These are phyloP conservation scores for Candida dajiaensis DNA, from an alignment of 805 yeast species.

Conservation along the genomic window DNA sequence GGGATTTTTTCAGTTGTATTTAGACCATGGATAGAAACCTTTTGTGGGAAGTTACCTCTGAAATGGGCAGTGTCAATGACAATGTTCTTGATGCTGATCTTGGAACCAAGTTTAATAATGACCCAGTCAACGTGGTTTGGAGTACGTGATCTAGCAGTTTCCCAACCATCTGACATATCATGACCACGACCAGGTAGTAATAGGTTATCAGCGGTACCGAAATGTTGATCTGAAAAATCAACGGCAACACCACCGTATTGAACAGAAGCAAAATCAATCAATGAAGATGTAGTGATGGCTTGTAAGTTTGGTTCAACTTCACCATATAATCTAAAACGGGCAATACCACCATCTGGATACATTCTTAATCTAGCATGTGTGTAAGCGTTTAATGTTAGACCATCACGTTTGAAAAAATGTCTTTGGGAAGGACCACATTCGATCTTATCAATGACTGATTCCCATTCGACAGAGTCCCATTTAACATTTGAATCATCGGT, in stretches of 20 bases:
- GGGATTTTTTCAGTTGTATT: constrained; percentile 31
- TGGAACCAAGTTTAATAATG: constrained; percentile 69
- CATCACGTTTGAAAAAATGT: constrained; percentile 68
- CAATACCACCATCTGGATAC: constrained; percentile 99
- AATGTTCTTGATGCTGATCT: constrained; percentile 48
- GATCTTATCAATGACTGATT: constrained; percentile 52
- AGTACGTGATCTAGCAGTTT: constrained; percentile 80
- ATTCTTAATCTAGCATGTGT: constrained; percentile 80
- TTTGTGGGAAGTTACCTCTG: constrained; percentile 93
- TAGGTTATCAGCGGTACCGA: constrained; percentile 86
- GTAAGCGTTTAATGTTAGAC: constrained; percentile 53
- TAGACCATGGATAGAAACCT: constrained; percentile 62
- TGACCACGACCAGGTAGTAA: constrained; percentile 90
- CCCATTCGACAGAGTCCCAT: constrained; percentile 45
- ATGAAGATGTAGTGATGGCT: constrained; percentile 17
- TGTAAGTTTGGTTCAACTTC: constrained; percentile 69
- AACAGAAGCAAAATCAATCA: constrained; percentile 75
- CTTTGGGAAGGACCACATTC: constrained; percentile 89
- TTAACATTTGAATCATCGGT: constrained; percentile 23
- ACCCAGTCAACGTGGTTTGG: constrained; percentile 92
- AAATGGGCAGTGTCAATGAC: constrained; percentile 89
- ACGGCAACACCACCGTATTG: constrained; percentile 86
- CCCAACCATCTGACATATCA: constrained; percentile 99
- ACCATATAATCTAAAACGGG: constrained; percentile 88
- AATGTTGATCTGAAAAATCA: constrained; percentile 84